Base-by-base conservation (phyloP, 2,329 filamentous ascomycete species). In the Colletotrichum neosansevieriae region DNA sequence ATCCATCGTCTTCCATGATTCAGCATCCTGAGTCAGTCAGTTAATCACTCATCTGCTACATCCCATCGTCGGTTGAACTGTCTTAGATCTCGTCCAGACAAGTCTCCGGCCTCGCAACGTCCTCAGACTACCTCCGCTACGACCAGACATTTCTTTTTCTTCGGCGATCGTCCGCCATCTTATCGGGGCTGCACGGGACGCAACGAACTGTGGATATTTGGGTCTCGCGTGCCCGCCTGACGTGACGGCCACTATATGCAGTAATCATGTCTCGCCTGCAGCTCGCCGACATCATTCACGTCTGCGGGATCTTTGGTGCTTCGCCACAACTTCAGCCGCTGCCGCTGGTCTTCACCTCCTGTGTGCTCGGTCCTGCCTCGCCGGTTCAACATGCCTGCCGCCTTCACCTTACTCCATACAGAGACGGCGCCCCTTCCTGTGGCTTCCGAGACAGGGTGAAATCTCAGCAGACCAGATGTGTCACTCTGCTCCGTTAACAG, bases 371-470 rank as follows among this genome's bases (percentile, higher is more conserved):
- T 63, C 59, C 53, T 49, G 53, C 40, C 40, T 59, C 40, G 44
- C 47, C 59, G 65, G 59, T 65, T 68, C 61, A 68, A 54, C 42
- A 68, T 56, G 61, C 61, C 56, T 57, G 65, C 40, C 40, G 19
- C 32, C 7, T 51, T 21, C 4, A n/a, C 13, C 36, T 36, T 56
- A 29, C 36, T 63, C 13, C 40, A 50, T 44, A 64, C 36, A 45
- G 38, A 44, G 21, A 32, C 45, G 17, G 53, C 60, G 47, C 29
- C 65, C 40, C 65, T 53, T 59, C 64, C 53, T 32, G 49, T 32
- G 44, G 32, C 45, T 45, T 54, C 47, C 54, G 60, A 68, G 65
- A 68, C 65, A 53, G 56, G 64, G 57, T 34, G 61, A 51, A 21
- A 49, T 60, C 24, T 40, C 36, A 57, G 40, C 42, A 50, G 34